Evolutionary conservation across 257 asterid genomes (phyloP), one percentile per base, ranked within the genome.

Genomic region (Jasminum sambac): DNA sequence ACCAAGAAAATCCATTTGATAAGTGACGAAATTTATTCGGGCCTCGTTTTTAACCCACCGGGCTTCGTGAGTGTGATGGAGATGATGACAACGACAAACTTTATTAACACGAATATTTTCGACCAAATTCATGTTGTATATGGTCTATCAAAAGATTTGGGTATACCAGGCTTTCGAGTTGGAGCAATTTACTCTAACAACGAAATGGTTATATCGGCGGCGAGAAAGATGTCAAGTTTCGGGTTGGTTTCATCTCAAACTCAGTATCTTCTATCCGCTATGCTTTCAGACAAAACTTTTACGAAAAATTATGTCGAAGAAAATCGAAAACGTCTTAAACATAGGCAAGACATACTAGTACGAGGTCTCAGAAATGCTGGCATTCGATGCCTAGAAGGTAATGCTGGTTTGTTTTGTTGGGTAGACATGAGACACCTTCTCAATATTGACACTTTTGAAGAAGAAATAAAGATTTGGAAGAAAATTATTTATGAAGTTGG

Each of bases 101-200:
- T 67, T 59, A 9, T 24, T 6, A 67, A 79, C 39, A 73, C 80
- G 1, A 72, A 69, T 3, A 80, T 87, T 14, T 70, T 79, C 81
- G 77, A 89, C 68, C 87, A 93, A 73, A 95, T 91, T 59, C 98
- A 91, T 76, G 59, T 91, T 0, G 96, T 91, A 5, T 91, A 82
- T 72, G 87, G 95, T 73, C 88, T 91, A n/a, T 91, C 98, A 14
- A 91, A 91, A 68, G 98, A 91, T 61, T 83, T 91, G 23, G 96
- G 98, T 23, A 90, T 91, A 2, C 96, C 98, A 17, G 98, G 98
- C 0, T 91, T 91, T 79, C 86, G 98, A 67, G 88, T 91, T 69
- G 97, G 97, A 14, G 84, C 89, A 0, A 82, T 91, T 44, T 89
- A 89, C 50, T 89, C 96, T 63, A 91, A 86, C 52, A 84, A 91